These are phyloP conservation scores for Ascochyta clinopodiicola DNA, from an alignment of 2,329 filamentous ascomycete genomes.

Conservation along the genomic window DNA sequence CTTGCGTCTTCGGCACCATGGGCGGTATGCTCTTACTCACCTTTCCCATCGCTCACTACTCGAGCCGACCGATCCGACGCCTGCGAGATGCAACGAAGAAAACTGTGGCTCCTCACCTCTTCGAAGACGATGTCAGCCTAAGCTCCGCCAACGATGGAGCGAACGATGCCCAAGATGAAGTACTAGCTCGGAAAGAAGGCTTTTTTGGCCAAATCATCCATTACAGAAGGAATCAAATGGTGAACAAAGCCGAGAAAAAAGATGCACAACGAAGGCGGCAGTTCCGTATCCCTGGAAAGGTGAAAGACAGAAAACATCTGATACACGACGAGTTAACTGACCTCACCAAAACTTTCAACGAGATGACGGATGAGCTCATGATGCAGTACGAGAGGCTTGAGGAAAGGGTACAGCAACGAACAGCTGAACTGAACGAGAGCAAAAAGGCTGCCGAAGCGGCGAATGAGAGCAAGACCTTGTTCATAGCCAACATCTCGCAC, in stretches of 20 bases:
- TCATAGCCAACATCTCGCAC: constrained; percentile 91
- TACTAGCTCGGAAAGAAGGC: constrained; percentile 55
- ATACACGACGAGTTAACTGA: constrained; percentile 87
- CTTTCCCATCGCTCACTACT: constrained; percentile 80
- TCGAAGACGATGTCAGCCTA: constrained; percentile 51
- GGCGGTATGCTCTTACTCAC: constrained; percentile 75
- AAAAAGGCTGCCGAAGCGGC: constrained; percentile 94
- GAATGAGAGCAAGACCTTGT: constrained; percentile 95
- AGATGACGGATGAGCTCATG: constrained; percentile 89
- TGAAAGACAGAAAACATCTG: constrained; percentile 75
- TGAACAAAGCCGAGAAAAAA: constrained; percentile 44
- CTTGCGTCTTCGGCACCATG: constrained; percentile 83
- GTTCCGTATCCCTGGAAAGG: constrained; percentile 86
- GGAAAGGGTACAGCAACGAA: constrained; percentile 82
- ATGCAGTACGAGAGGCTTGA: constrained; percentile 87
- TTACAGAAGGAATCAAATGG: constrained; percentile 43
- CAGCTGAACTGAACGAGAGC: constrained; percentile 82
- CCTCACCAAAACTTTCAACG: constrained; percentile 84
- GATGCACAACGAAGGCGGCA: constrained; percentile 56
- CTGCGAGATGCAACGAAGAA: constrained; percentile 77
- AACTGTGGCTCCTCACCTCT: constrained; percentile 71
- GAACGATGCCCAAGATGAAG: constrained; percentile 57
- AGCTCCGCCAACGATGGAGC: constrained; percentile 45
- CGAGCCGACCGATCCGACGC: constrained; percentile 78
- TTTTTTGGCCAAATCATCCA: constrained; percentile 50